Evolutionary conservation across 306 rosid species (phyloP).

Genomic region (Trifolium fragiferum): DNA sequence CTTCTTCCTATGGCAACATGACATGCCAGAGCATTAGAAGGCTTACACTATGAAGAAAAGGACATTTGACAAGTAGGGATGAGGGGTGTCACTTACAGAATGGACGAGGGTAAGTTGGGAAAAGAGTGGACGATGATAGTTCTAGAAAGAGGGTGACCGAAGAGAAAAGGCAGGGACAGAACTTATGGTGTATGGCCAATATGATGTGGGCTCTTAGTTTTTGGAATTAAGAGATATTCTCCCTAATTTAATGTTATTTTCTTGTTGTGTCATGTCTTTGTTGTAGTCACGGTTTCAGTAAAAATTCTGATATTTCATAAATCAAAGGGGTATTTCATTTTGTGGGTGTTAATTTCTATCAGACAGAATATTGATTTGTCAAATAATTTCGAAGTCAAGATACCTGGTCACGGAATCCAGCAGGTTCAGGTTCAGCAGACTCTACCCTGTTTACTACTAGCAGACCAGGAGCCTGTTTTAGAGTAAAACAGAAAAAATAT

Average conservation of each 20-base stretch:
- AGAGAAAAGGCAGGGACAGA: background rate
- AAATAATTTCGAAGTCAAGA: slow-evolving; percentile 24
- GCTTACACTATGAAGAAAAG: no score
- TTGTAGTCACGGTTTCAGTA: background rate
- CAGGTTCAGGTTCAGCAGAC: slow-evolving; percentile 79
- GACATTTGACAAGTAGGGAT: no score
- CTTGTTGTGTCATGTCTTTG: background rate
- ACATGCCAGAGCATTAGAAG: no score
- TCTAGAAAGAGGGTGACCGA: background rate
- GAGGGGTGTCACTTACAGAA: background rate
- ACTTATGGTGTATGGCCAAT: background rate
- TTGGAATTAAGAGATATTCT: background rate
- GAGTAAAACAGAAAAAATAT: background rate
- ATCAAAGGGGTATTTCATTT: background rate
- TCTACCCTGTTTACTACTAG: slow-evolving; percentile 62
- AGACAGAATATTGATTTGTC: slow-evolving; percentile 22
- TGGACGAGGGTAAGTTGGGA: background rate
- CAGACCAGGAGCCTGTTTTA: slow-evolving; percentile 66
- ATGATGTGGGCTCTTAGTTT: background rate
- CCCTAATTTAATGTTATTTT: background rate
- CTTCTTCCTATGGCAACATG: no score
- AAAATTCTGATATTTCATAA: background rate
- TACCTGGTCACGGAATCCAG: slow-evolving; percentile 96
- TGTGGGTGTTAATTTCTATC: background rate
- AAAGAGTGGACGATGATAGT: background rate